phyloP scores from a whole-genome alignment of 1,139 yeast species.

The Yamadazyma atlantica region DNA sequence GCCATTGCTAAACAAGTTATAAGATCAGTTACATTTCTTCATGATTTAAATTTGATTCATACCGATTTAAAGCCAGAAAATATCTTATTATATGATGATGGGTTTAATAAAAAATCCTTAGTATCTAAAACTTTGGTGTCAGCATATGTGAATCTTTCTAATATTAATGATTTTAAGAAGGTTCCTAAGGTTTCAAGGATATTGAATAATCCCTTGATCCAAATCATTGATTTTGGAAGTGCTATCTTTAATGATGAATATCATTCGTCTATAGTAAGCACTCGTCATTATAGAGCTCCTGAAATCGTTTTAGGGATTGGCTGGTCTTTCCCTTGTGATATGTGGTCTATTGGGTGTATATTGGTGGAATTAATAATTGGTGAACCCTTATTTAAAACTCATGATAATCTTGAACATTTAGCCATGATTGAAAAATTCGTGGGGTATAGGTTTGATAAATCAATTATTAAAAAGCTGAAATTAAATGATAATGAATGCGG shows the following conservation, averaged over 20 bases:
- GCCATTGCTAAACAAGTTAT: slow-evolving; percentile 84
- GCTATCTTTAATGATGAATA: slow-evolving; percentile 94
- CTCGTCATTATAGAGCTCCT: slow-evolving; percentile 96
- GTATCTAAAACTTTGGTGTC: slow-evolving; percentile 35
- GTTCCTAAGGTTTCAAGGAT: slow-evolving; percentile 47
- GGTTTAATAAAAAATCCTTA: slow-evolving; percentile 36
- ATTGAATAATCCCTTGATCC: slow-evolving; percentile 77
- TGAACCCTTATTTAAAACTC: slow-evolving; percentile 93
- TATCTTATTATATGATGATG: slow-evolving; percentile 69
- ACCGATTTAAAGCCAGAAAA: slow-evolving; percentile 97
- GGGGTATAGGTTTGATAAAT: slow-evolving; percentile 41
- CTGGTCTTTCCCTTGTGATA: slow-evolving; percentile 90
- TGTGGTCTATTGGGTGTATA: slow-evolving; percentile 97
- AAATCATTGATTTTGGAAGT: slow-evolving; percentile 93
- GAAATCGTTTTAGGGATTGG: slow-evolving; percentile 92
- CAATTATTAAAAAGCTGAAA: slow-evolving; percentile 37
- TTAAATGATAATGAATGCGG: slow-evolving; percentile 45
- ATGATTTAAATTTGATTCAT: slow-evolving; percentile 85
- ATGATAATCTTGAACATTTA: slow-evolving; percentile 89
- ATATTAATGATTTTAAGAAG: slow-evolving; percentile 22
- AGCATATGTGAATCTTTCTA: slow-evolving; percentile 28
- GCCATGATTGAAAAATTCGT: slow-evolving; percentile 89
- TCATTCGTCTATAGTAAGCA: slow-evolving; percentile 88
- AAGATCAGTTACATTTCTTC: slow-evolving; percentile 83
- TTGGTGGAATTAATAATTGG: slow-evolving; percentile 90